These are phyloP conservation scores for Pelargonium citronellum DNA, from an alignment of 441 rosid species.

Conservation along the genomic window DNA sequence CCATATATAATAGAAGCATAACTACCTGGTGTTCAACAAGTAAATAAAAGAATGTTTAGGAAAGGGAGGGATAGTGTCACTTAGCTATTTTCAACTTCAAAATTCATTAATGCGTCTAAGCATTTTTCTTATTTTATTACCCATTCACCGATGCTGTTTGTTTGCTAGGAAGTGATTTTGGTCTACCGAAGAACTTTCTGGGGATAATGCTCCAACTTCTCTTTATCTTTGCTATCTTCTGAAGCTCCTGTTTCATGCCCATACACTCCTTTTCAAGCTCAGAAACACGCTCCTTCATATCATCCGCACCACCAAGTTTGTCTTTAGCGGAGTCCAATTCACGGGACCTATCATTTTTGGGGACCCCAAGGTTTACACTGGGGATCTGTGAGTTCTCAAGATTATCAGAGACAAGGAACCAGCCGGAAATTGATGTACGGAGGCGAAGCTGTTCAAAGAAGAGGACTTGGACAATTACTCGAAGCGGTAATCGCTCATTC, in stretches of 20 bases:
- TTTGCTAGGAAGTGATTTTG: constrained; percentile 49
- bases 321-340: neutral
- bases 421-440: constrained; percentile 64
- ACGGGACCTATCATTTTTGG: constrained; percentile 26
- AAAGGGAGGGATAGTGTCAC: neutral
- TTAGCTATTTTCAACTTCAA: constrained; percentile 15
- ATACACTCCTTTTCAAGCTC: constrained; percentile 76
- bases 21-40: constrained; percentile 6
- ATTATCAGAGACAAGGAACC: constrained; percentile 63
- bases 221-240: constrained; percentile 62
- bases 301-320: constrained; percentile 27
- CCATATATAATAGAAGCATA: constrained; percentile 9
- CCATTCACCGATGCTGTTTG: constrained; percentile 16
- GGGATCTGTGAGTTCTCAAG: constrained; percentile 37
- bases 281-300: constrained; percentile 58
- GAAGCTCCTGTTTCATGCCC: constrained; percentile 72
- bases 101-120: constrained; percentile 20
- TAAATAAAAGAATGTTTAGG: constrained; percentile 1
- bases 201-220: constrained; percentile 44
- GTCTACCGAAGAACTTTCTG: constrained; percentile 29
- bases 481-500: constrained; percentile 83
- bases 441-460: constrained; percentile 92
- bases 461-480: constrained; percentile 31
- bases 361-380: constrained; percentile 36
- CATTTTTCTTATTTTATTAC: constrained; percentile 21